Evolutionary conservation across 768 basidiomycete genomes (phyloP), one percentile per base, ranked within the genome.

Genomic region (Pleurotus pulmonarius): DNA sequence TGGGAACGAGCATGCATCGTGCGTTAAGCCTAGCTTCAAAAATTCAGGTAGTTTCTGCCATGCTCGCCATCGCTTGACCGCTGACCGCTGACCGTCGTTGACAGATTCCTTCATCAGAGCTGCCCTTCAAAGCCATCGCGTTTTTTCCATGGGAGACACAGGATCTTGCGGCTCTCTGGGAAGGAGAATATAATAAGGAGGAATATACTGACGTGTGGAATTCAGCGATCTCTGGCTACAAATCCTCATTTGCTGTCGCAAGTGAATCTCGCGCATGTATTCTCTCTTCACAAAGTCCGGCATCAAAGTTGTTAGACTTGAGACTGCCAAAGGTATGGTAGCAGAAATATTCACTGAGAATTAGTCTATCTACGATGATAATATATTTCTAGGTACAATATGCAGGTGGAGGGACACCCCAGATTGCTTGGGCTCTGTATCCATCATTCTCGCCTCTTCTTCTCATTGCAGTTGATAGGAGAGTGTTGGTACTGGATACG

Each of bases 401-500:
- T 5, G 13, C 34, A 26, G 38, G 38, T 26, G 39, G 40, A 56
- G 46, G 53, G 12, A 39, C 45, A 9, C 52, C 57, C 24, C 53
- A 59, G 39, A 76, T 84, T 59, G 82, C 82, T 41, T 91, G 88
- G 89, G 78, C 80, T 20, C 61, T 90, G 45, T 72, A 72, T 58
- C 71, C 71, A 26, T 20, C 51, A 13, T 53, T 66, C 12, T 56
- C 64, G 0, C 88, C 88, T 7, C 68, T 90, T 15, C 64, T 88
- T 22, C 64, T 90, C 24, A 78, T 86, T 58, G 75, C 85, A 7
- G 69, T 75, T 26, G 74, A 76, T 39, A 81, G 80, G 55, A 61
- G 86, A 18, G 59, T 90, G 18, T 83, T 83, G 63, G 71, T 88
- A 13, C 76, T 82, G 63, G 75, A 85, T 60, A 69, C 79, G 8